Evolutionary conservation across 768 basidiomycete genomes (phyloP).

Genomic region (Paxillus rubicundulus): DNA sequence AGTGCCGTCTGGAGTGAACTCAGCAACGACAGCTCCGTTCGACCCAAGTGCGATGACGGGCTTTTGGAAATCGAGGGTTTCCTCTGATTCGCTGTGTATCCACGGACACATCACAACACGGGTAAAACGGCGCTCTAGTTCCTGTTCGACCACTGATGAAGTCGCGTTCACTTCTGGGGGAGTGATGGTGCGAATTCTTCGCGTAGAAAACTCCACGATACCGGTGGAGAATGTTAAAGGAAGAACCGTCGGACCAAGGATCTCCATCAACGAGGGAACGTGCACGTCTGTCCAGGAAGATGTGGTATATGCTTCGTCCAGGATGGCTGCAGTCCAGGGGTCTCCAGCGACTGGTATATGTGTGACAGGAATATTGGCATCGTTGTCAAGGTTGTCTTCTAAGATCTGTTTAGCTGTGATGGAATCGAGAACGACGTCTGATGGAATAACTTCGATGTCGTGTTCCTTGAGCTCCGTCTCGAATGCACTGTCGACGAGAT

Average conservation of each 20-base stretch:
- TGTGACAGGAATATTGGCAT: slow-evolving; percentile 13
- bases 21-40: slow-evolving; percentile 20
- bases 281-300: slow-evolving; percentile 29
- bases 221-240: slow-evolving; percentile 60
- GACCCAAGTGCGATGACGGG: slow-evolving; percentile 34
- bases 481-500: slow-evolving; percentile 20
- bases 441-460: slow-evolving; percentile 28
- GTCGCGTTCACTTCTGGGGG: slow-evolving; percentile 27
- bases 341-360: slow-evolving; percentile 17
- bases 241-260: slow-evolving; percentile 55
- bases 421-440: slow-evolving; percentile 25
- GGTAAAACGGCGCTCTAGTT: slow-evolving; percentile 41
- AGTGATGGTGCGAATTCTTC: slow-evolving; percentile 50
- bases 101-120: slow-evolving; percentile 55
- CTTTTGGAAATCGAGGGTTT: slow-evolving; percentile 33
- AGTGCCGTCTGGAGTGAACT: slow-evolving; percentile 2
- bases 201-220: slow-evolving; percentile 61
- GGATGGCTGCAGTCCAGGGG: slow-evolving; percentile 26
- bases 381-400: slow-evolving; percentile 28
- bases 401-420: slow-evolving; percentile 28
- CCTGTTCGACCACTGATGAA: slow-evolving; percentile 38
- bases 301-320: slow-evolving; percentile 24
- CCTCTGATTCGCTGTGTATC: slow-evolving; percentile 33
- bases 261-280: slow-evolving; percentile 30
- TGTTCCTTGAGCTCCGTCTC: slow-evolving; percentile 39